A percentile compares a stretch with the other conserved stretches of the same genome.
phyloP scores from a whole-genome alignment of 176 grass and related monocot species.

The Oryza glumipatula region DNA sequence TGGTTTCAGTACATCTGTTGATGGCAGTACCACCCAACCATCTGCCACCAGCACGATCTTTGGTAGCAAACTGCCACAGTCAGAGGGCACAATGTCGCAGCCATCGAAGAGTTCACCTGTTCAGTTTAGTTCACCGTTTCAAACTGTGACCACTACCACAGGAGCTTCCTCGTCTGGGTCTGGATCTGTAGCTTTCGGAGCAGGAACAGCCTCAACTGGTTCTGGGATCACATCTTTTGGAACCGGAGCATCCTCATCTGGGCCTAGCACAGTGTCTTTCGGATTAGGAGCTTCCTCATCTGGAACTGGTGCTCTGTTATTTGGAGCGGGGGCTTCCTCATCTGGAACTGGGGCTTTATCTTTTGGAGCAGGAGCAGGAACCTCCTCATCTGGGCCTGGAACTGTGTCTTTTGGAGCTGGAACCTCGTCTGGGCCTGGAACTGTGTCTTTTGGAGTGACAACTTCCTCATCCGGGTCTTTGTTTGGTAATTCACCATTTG shows the following conservation, averaged over 20 bases:
- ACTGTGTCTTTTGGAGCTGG: conserved; percentile 19
- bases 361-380: conserved; percentile 12
- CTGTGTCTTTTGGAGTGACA: conserved; percentile 39
- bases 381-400: conserved; percentile 41
- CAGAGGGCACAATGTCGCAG: conserved; percentile 31
- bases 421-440: conserved; percentile 43
- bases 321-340: conserved; percentile 26
- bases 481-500: conserved; percentile 57
- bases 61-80: conserved; percentile 38
- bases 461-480: conserved; percentile 40
- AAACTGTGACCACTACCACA: conserved; percentile 4
- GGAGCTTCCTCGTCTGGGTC: conserved; percentile 36
- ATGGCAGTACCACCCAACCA: conserved; percentile 36
- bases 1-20: conserved; percentile 39
- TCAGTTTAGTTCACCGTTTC: conserved; percentile 47
- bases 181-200: conserved; percentile 35
- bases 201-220: conserved; percentile 24
- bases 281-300: conserved; percentile 37
- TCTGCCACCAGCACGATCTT: conserved; percentile 36
- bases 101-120: conserved; percentile 37
- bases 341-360: conserved; percentile 34
- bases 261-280: conserved; percentile 37
- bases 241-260: conserved; percentile 30
- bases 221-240: conserved; percentile 32
- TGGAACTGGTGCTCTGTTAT: conserved; percentile 27